Evolutionary conservation across 495 filamentous ascomycete species (phyloP).

Genomic region (Penicillium waksmanii): DNA sequence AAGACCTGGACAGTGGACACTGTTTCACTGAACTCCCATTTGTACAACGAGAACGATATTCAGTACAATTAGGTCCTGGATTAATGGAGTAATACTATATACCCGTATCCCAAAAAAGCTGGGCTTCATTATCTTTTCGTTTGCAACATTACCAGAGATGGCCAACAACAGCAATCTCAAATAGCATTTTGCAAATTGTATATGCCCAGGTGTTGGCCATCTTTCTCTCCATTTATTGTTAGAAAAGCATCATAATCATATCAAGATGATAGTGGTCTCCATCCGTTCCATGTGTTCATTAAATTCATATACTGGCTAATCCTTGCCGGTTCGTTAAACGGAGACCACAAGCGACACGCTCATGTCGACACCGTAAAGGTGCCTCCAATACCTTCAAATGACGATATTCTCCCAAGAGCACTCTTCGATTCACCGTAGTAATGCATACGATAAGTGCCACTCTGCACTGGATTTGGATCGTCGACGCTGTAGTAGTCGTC

Average conservation of each 20-base stretch:
- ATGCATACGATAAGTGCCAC: slow-evolving; percentile 75
- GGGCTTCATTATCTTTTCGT: no score
- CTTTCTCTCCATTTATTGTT: background rate
- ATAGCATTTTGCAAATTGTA: no score
- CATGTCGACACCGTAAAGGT: slow-evolving; percentile 57
- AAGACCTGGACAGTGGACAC: background rate
- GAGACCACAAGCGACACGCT: background rate
- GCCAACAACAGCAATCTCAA: no score
- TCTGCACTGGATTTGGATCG: slow-evolving; percentile 41
- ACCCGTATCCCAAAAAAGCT: no score
- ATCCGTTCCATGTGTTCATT: background rate
- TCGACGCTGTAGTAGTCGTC: slow-evolving; percentile 50
- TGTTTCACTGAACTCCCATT: background rate
- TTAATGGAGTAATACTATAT: no score
- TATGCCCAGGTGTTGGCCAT: no score
- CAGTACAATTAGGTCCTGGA: no score
- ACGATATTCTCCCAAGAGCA: slow-evolving; percentile 63
- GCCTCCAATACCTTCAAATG: slow-evolving; percentile 77
- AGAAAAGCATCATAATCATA: background rate
- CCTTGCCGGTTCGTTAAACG: background rate
- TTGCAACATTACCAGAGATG: no score
- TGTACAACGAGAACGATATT: background rate
- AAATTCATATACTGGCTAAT: background rate
- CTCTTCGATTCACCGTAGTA: slow-evolving; percentile 87
- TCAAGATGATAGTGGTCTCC: background rate